phyloP scores from a whole-genome alignment of 805 yeast species.

The Kuraishia cidri region DNA sequence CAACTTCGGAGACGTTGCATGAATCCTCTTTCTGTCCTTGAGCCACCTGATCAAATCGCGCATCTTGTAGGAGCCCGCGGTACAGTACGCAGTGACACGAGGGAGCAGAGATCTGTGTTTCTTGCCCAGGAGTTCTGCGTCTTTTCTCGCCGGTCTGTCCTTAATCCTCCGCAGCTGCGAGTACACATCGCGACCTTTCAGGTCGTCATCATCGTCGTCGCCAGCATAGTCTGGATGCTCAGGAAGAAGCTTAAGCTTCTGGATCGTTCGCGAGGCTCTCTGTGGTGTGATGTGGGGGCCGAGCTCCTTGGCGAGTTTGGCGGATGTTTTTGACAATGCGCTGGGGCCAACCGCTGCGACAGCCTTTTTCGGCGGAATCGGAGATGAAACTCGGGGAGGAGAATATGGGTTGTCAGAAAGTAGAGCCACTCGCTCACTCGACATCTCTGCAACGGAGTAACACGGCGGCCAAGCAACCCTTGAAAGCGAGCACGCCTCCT shows the following conservation, averaged over 20 bases:
- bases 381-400: too few relatives aligned
- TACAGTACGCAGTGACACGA: constrained; percentile 92
- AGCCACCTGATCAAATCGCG: constrained; percentile 80
- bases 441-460: too few relatives aligned
- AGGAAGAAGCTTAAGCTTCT: constrained; percentile 64
- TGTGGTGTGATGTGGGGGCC: constrained; percentile 58
- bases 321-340: too few relatives aligned
- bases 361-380: too few relatives aligned
- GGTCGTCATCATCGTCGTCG: constrained; percentile 11
- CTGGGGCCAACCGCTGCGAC: too few relatives aligned
- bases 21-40: constrained; percentile 62
- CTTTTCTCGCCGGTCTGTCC: constrained; percentile 83
- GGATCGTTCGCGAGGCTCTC: constrained; percentile 66
- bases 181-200: constrained; percentile 40
- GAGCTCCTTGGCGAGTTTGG: constrained; percentile 19
- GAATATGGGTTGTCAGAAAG: constrained; percentile 22
- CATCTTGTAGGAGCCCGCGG: constrained; percentile 89
- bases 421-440: constrained; percentile 15
- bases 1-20: constrained; percentile 74
- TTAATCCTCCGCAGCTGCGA: constrained; percentile 79
- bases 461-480: too few relatives aligned
- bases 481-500: too few relatives aligned
- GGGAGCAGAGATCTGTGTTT: constrained; percentile 79
- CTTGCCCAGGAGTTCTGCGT: constrained; percentile 90
- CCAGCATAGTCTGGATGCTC: constrained; percentile 32